Evolutionary conservation across 306 rosid genomes (phyloP), one percentile per base, ranked within the genome.

Genomic region (Luffa aegyptiaca): DNA sequence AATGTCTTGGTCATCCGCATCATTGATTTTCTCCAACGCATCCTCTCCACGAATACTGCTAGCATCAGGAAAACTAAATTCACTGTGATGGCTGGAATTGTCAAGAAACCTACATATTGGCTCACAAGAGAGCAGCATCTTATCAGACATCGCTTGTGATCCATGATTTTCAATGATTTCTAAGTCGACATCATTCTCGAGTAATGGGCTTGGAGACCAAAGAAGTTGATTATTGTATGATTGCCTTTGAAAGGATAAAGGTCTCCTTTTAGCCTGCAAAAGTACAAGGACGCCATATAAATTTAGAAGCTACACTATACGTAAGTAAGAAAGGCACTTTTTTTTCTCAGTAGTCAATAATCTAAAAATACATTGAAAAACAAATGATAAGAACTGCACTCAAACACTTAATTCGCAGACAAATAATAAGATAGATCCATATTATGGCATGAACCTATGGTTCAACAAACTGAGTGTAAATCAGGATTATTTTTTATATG

Each of bases 251-350:
- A 90, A 91, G 81, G 89, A 89, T 61, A 85, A 87, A 66, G 91
- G 93, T 75, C 68, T 90, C 82, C 93, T 88, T 88, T 91, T 96
- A 20, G 99, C 98, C 98, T 96, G 82, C 39, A 80, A 36, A 75
- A 82, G 77, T 70, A 55, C 69, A 84, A 16, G 55, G 65, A 75
- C 33, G 56, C 53, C 8, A 31, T 51, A 39, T 65, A 81, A 72
- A 59, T 64, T 75, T 82, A 41, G 65, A 17, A n/a, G 0, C 26
- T 52, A 37, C 70, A 45, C 17, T 31, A 48, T 36, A 58, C 41
- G 35, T 35, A 78, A 46, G 53, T 56, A 57, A 42, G 18, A 78
- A 44, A 64, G 57, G 46, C 72, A 44, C 53, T 18, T 58, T n/a
- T 14, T 6, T 26, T 18, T 44, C 63, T 9, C 62, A 61, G 53